phyloP scores from a whole-genome alignment of 345 rosid genomes.

The Pugionium cornutum region DNA sequence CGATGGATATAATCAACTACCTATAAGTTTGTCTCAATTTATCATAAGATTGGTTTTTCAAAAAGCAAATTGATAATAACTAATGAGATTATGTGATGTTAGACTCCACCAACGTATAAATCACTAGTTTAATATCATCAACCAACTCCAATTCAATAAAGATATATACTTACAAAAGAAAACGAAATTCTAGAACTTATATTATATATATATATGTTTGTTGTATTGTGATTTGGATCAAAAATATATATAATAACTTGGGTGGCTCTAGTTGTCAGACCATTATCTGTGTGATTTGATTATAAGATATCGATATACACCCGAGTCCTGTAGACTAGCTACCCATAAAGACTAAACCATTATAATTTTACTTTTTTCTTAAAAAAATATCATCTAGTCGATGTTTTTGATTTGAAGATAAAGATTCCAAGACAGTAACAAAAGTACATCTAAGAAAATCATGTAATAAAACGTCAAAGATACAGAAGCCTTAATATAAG shows the following conservation, averaged over 20 bases:
- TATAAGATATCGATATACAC: no score
- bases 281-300: no score
- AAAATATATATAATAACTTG: conserved; percentile 20
- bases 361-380: background rate
- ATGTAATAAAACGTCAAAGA: conserved; percentile 4
- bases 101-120: conserved; percentile 33
- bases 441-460: conserved; percentile 10
- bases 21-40: background rate
- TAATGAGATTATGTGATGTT: conserved; percentile 25
- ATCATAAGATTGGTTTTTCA: background rate
- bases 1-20: background rate
- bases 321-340: background rate
- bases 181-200: no score
- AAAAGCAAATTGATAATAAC: background rate
- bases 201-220: background rate
- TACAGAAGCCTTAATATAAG: conserved; percentile 3
- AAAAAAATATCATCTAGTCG: conserved; percentile 12
- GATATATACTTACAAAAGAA: background rate
- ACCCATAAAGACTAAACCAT: background rate
- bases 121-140: conserved; percentile 7
- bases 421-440: conserved; percentile 32
- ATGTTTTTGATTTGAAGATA: conserved; percentile 34
- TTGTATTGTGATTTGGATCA: conserved; percentile 4
- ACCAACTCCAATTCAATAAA: conserved; percentile 31
- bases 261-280: conserved; percentile 35